Conservation (phyloP, 2,329 filamentous ascomycete genomes). For the Grosmannia penicillata region DNA sequence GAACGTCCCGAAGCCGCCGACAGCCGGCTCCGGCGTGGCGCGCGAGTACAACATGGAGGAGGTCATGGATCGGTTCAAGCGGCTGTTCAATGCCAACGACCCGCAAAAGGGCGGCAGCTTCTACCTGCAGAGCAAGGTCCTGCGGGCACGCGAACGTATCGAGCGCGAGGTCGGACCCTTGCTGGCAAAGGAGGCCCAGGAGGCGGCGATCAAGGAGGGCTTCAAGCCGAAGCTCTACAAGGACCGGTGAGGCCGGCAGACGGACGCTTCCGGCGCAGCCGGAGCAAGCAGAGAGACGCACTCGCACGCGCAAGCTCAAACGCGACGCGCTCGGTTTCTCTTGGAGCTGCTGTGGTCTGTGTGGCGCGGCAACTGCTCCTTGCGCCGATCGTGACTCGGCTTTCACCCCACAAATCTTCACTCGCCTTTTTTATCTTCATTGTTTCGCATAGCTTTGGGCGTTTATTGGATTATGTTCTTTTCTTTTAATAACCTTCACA, state of each 20-base stretch:
- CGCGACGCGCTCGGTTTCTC: too few species aligned
- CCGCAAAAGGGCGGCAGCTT: slow-evolving; percentile 94
- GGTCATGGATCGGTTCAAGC: slow-evolving; percentile 80
- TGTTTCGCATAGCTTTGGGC: too few species aligned
- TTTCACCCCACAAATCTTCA: too few species aligned
- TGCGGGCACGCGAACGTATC: slow-evolving; percentile 81
- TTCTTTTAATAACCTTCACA: too few species aligned
- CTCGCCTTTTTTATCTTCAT: too few species aligned
- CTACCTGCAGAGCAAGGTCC: slow-evolving; percentile 93
- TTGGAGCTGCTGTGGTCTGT: too few species aligned
- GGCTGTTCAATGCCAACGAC: slow-evolving; percentile 86
- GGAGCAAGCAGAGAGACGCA: not conserved
- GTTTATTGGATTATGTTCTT: too few species aligned
- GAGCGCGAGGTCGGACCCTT: slow-evolving; percentile 70
- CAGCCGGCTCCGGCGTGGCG: slow-evolving; percentile 33
- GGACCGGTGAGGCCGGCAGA: slow-evolving; percentile 35
- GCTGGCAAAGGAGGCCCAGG: slow-evolving; percentile 54
- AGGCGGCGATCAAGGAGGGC: slow-evolving; percentile 68
- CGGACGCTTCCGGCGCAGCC: not conserved
- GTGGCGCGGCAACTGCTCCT: too few species aligned
- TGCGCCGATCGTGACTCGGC: too few species aligned
- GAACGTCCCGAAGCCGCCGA: slow-evolving; percentile 72
- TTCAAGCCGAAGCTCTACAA: slow-evolving; percentile 96
- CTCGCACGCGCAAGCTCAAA: too few species aligned
- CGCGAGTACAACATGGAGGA: slow-evolving; percentile 48